Base-by-base conservation (phyloP, 345 rosid species). In the Eucalyptus cloeziana region DNA sequence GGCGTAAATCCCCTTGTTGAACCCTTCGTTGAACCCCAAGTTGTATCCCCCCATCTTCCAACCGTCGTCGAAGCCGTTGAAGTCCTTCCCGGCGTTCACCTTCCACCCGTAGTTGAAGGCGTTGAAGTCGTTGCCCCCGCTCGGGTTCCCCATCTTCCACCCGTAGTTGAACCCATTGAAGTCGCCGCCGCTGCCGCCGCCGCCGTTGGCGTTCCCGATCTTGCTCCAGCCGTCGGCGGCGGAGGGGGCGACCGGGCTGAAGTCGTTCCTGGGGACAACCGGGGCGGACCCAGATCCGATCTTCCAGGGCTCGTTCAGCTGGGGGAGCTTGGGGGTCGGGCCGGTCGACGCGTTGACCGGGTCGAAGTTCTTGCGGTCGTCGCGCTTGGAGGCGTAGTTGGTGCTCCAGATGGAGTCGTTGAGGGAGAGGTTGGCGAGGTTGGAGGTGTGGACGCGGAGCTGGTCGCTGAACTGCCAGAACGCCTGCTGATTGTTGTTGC, bases 401-500 rank as follows among this genome's bases (percentile, higher is more conserved):
- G 89, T 92, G 96, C 98, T 95, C 99, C 99, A 98, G 67, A 98
- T 98, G 5, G 99, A 97, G 79, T 98, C 99, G 87, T 94, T 96
- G 76, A 96, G 94, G 9, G 99, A 96, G 33, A 96, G 94, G 90
- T 94, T 95, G n/a, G 97, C 95, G 47, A 96, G 87, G 92, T 93
- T 95, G 2, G 96, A 91, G 15, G 92, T 88, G 27, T 98, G 99
- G 25, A 93, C 85, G 91, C 99, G 92, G n/a, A 98, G 92, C 89
- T 98, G 98, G 90, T 98, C 99, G 87, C 99, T 96, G 95, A 98
- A 98, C 85, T 97, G 99, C 93, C 94, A 97, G 92, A 98, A 98
- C 3, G 99, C 94, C 87, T 96, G 99, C 94, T 96, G 97, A 85
- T 97, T 94, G 87, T 91, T 95, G 86, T 94, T 94, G 87, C 92